Conservation (phyloP, 805 yeast genomes). For the Yueomyces sp. region DNA sequence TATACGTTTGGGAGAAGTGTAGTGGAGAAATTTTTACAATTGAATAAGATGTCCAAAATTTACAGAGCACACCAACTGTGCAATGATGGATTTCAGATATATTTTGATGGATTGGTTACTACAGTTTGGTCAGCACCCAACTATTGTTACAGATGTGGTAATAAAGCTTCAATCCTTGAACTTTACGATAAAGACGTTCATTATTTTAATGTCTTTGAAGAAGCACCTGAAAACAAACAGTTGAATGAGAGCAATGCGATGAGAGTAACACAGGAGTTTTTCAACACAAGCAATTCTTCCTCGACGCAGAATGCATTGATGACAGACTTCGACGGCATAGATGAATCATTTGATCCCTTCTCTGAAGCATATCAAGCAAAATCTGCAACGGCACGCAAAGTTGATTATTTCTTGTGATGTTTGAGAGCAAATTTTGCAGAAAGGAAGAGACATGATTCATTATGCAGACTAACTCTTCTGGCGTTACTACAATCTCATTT, state of each 20-base stretch:
- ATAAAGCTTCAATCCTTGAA: constrained; percentile 93
- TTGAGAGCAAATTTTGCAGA: no score
- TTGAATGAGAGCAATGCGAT: constrained; percentile 1
- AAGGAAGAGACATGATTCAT: no score
- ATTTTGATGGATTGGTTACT: constrained; percentile 80
- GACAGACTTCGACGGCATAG: constrained; percentile 1
- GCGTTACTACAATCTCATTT: no score
- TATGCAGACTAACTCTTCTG: no score
- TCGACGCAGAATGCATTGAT: neutral
- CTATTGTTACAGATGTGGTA: constrained; percentile 94
- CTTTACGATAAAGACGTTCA: constrained; percentile 54
- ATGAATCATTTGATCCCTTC: constrained; percentile 13
- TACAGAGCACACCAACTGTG: constrained; percentile 93
- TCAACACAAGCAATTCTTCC: constrained; percentile 4
- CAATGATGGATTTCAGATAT: constrained; percentile 87
- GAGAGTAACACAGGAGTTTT: constrained; percentile 9
- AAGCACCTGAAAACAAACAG: constrained; percentile 79
- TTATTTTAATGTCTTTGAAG: constrained; percentile 86
- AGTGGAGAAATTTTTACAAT: constrained; percentile 69
- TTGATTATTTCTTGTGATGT: constrained; percentile 21
- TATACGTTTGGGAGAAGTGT: constrained; percentile 89
- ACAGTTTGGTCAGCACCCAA: constrained; percentile 99
- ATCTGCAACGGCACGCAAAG: constrained; percentile 21
- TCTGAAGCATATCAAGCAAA: constrained; percentile 24
- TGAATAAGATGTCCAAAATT: constrained; percentile 68